Evolutionary conservation across 352 stramenopile genomes (phyloP).

Genomic region (Globisporangium irregulare): DNA sequence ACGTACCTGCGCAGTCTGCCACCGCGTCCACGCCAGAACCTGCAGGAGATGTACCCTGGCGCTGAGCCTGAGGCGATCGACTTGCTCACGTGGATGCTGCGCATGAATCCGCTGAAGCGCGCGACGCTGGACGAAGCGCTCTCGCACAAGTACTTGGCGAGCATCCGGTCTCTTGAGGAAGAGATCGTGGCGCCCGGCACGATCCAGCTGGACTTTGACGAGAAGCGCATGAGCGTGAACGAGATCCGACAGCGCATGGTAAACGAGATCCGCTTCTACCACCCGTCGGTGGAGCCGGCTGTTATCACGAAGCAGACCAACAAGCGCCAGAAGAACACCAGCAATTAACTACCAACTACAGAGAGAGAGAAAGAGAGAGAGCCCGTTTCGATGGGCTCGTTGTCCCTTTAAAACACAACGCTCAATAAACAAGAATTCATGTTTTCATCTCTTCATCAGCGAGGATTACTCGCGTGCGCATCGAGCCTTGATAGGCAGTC

Average conservation of each 20-base stretch:
- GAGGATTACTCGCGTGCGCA: neutral
- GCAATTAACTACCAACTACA: constrained; percentile 10
- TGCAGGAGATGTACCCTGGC: constrained; percentile 84
- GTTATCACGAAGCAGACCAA: constrained; percentile 14
- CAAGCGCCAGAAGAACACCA: constrained; percentile 18
- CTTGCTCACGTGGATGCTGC: constrained; percentile 78
- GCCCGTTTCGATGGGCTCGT: neutral
- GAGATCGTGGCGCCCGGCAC: constrained; percentile 80
- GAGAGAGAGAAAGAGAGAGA: neutral
- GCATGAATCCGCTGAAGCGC: constrained; percentile 84
- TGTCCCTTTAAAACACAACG: neutral
- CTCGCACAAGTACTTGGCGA: constrained; percentile 81
- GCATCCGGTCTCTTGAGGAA: constrained; percentile 82
- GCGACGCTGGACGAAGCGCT: constrained; percentile 78
- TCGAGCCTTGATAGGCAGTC: neutral
- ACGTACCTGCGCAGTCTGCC: constrained; percentile 78
- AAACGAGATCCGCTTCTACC: constrained; percentile 75
- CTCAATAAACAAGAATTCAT: constrained; percentile 12
- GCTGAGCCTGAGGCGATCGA: constrained; percentile 81
- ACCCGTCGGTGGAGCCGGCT: constrained; percentile 33
- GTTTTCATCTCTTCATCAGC: neutral
- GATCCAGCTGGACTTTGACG: constrained; percentile 85
- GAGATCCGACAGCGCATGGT: constrained; percentile 84
- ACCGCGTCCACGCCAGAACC: constrained; percentile 58
- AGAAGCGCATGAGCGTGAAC: constrained; percentile 77